Conservation (phyloP, 2,329 filamentous ascomycete genomes). For the Penicillium nordicum region DNA sequence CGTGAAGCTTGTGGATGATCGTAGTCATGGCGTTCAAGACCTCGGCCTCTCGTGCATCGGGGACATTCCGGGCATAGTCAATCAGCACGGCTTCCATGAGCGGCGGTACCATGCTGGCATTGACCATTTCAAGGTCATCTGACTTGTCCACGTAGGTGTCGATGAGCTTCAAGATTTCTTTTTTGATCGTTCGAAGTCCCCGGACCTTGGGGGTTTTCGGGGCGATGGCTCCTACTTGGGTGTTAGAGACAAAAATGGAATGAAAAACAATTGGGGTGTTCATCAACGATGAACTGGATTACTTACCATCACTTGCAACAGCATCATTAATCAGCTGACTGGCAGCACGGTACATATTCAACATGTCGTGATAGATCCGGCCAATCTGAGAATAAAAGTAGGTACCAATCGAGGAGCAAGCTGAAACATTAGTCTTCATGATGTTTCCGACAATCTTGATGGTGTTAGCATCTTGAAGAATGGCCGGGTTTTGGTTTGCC, state of each 20-base stretch:
- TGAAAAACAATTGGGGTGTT: background rate
- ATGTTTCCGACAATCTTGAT: constrained; percentile 99
- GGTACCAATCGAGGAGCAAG: constrained; percentile 89
- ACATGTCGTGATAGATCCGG: constrained; percentile 95
- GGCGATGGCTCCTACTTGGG: constrained; percentile 69
- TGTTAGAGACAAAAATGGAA: constrained; percentile 14
- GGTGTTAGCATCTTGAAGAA: constrained; percentile 86
- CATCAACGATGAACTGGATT: background rate
- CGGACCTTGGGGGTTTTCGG: constrained; percentile 97
- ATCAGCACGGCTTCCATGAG: constrained; percentile 89
- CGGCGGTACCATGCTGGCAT: constrained; percentile 91
- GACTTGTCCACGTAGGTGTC: constrained; percentile 98
- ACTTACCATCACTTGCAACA: constrained; percentile 74
- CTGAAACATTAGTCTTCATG: constrained; percentile 99
- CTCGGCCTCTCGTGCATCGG: constrained; percentile 91
- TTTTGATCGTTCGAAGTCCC: constrained; percentile 95
- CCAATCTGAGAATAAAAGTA: constrained; percentile 99
- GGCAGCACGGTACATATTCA: constrained; percentile 98
- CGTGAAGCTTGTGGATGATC: constrained; percentile 92
- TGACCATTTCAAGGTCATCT: constrained; percentile 90
- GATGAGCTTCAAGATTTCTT: constrained; percentile 97
- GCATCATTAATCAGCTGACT: constrained; percentile 93
- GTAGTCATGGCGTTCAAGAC: constrained; percentile 97
- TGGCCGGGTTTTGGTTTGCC: constrained; percentile 78
- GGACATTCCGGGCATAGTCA: constrained; percentile 96